A percentile compares a stretch with the other conserved stretches of the same genome.
phyloP scores from a whole-genome alignment of 257 asterid genomes.

The Jacaranda mimosifolia region DNA sequence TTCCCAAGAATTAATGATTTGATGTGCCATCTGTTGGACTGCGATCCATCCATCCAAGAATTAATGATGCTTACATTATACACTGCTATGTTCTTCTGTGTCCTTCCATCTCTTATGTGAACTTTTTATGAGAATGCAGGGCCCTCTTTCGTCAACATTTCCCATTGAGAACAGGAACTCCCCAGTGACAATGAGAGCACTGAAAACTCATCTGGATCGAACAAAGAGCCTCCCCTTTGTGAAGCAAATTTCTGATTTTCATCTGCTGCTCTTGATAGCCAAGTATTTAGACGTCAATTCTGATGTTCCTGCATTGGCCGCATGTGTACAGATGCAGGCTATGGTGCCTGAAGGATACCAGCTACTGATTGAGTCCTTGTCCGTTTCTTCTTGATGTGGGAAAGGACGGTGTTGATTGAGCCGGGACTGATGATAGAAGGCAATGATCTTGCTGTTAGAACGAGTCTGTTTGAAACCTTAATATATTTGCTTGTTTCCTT shows the following conservation, averaged over 20 bases:
- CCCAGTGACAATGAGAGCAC: constrained; percentile 61
- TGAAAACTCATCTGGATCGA: constrained; percentile 81
- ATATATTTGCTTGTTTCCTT: too few relatives aligned
- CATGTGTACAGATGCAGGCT: constrained; percentile 60
- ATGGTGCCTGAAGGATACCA: constrained; percentile 70
- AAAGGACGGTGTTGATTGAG: background rate
- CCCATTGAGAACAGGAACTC: constrained; percentile 86
- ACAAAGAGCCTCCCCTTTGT: constrained; percentile 72
- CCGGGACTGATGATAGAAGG: background rate
- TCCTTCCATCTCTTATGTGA: background rate
- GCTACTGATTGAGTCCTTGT: constrained; percentile 69
- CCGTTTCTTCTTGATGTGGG: constrained; percentile 41
- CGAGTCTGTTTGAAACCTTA: too few relatives aligned
- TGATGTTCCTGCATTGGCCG: constrained; percentile 89
- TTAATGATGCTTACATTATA: background rate
- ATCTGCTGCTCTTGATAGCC: constrained; percentile 76
- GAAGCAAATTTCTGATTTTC: constrained; percentile 90
- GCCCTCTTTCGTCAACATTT: constrained; percentile 82
- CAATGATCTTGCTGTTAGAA: background rate
- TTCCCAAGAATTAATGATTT: background rate
- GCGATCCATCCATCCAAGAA: background rate
- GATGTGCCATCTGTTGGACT: background rate
- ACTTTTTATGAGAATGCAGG: constrained; percentile 56
- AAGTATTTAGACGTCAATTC: constrained; percentile 74
- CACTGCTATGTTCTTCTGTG: background rate